A percentile compares a stretch with the other conserved stretches of the same genome.
phyloP scores from a whole-genome alignment of 306 rosid species.

The Castanospermum australe region DNA sequence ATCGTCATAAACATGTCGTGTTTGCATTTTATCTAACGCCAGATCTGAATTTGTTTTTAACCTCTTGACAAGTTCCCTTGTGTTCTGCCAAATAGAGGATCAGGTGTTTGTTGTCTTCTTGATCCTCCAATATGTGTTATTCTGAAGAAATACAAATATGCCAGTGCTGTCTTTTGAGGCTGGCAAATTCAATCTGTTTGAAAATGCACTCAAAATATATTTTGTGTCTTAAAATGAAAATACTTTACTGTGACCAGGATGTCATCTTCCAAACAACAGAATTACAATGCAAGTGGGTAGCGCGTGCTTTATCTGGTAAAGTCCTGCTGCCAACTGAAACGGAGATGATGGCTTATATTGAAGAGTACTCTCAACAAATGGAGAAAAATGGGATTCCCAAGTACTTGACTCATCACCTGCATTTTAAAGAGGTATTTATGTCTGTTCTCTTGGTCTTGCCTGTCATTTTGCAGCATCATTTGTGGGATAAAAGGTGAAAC shows the following conservation, averaged over 20 bases:
- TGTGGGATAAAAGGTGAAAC: background rate
- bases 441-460: background rate
- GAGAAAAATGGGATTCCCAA: slow-evolving; percentile 22
- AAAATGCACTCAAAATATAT: background rate
- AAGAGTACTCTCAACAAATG: slow-evolving; percentile 31
- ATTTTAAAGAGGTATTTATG: slow-evolving; percentile 34
- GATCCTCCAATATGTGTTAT: background rate
- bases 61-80: background rate
- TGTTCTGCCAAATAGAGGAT: background rate
- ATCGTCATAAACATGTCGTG: background rate
- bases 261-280: slow-evolving; percentile 9
- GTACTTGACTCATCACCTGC: slow-evolving; percentile 29
- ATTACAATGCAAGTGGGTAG: slow-evolving; percentile 35
- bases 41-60: background rate
- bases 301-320: slow-evolving; percentile 33
- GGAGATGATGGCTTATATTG: slow-evolving; percentile 28
- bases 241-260: slow-evolving; percentile 16
- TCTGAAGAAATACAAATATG: background rate
- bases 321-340: slow-evolving; percentile 20
- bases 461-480: background rate
- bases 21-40: background rate
- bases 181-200: background rate
- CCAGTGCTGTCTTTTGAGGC: background rate
- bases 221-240: background rate
- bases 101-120: background rate